Evolutionary conservation across 371 early-diverging fungal species (phyloP), one percentile per base, ranked within the genome.

Genomic region (Actinomucor elegans): DNA sequence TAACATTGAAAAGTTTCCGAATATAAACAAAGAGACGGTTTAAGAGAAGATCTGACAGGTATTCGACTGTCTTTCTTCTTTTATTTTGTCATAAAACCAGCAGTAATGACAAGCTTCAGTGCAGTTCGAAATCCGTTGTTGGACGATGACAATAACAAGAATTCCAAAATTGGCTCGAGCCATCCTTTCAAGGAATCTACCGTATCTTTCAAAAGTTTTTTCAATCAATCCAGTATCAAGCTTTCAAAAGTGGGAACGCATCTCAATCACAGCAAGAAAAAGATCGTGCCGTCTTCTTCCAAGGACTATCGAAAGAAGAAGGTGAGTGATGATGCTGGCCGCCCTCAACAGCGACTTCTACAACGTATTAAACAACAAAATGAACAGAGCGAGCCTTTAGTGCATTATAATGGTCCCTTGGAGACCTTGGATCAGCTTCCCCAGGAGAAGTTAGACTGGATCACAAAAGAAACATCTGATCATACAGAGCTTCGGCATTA

Each of bases 351-450:
- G n/a, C 12, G 24, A 23, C 20, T 20, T 7, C n/a, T 23, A 4
- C 27, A 35, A 9, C 53, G 34, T 26, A 45, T 50, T 17, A 49
- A 57, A 28, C 35, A 37, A 18, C 31, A 38, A 29, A 36, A 18
- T n/a, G 20, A 48, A 36, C 36, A 45, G 37, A 50, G 44, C 8
- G 71, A 66, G 15, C 73, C 77, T 1, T 49, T 69, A 5, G 50
- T 76, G 1, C 67, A 76, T 36, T 73, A 76, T 37, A 73, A 76
- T 48, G 77, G 77, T 0, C 64, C 67, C 0, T 56, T 32, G 12
- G 69, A 73, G 20, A 73, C 71, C 27, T 40, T 76, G 15, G 77
- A 76, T 44, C 69, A 73, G 35, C 37, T 76, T 11, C 59, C 73
- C 1, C 57, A 61, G 29, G 73, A 76, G 33, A 70, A 70, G 31